Conservation (phyloP, 306 rosid species). For the Ormosia emarginata region DNA sequence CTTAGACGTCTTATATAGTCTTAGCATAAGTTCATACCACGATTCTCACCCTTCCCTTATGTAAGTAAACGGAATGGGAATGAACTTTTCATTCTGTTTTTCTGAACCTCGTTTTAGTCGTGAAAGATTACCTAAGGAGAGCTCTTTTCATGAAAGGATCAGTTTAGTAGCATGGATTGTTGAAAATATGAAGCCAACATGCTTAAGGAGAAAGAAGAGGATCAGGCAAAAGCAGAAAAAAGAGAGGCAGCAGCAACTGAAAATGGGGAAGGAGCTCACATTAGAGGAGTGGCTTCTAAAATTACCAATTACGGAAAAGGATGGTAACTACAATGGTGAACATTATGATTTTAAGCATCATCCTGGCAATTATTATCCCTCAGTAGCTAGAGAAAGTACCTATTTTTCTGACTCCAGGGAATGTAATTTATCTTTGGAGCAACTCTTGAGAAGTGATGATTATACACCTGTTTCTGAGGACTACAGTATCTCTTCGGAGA, state of each 20-base stretch:
- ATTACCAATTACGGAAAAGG: constrained; percentile 15
- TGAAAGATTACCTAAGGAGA: constrained; percentile 7
- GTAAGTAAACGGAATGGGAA: neutral
- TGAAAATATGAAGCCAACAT: constrained; percentile 28
- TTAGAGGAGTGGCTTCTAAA: constrained; percentile 36
- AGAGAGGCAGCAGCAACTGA: neutral
- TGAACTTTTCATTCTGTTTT: neutral
- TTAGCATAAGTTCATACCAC: neutral
- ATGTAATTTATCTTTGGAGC: constrained; percentile 21
- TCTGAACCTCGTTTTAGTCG: neutral
- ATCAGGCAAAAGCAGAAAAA: neutral
- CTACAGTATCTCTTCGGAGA: constrained; percentile 18
- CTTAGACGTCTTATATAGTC: constrained; percentile 4
- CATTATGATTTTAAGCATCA: constrained; percentile 3
- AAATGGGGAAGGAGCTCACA: constrained; percentile 8
- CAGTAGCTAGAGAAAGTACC: neutral
- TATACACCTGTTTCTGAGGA: neutral
- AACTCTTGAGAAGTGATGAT: constrained; percentile 10
- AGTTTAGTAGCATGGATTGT: neutral
- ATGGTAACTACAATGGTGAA: neutral
- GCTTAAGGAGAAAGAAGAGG: constrained; percentile 21
- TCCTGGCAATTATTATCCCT: constrained; percentile 21
- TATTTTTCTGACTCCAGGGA: neutral
- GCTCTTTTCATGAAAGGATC: neutral
- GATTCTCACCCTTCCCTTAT: neutral